phyloP scores from a whole-genome alignment of 306 rosid genomes.

The Carpinus viminea region DNA sequence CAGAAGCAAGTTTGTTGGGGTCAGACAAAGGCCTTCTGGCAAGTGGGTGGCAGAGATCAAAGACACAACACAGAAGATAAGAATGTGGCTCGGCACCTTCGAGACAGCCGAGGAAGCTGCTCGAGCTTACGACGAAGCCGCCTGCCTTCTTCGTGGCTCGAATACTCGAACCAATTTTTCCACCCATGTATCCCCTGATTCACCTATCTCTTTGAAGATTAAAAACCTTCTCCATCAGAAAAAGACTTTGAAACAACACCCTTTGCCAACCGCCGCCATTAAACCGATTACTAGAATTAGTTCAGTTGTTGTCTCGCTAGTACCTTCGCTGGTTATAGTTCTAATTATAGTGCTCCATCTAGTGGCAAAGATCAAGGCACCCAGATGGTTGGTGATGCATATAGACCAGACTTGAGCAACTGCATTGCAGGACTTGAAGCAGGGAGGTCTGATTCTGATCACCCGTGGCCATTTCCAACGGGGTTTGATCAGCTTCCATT shows the following conservation, averaged over 20 bases:
- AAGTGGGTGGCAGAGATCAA: constrained; percentile 96
- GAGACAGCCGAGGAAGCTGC: constrained; percentile 84
- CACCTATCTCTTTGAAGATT: constrained; percentile 66
- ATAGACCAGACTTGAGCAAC: constrained; percentile 50
- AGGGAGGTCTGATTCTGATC: constrained; percentile 27
- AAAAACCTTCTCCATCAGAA: constrained; percentile 59
- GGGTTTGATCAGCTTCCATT: constrained; percentile 36
- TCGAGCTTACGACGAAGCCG: constrained; percentile 84
- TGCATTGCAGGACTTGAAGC: constrained; percentile 32
- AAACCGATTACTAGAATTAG: constrained; percentile 20
- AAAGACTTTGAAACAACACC: constrained; percentile 31
- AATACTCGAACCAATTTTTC: constrained; percentile 77
- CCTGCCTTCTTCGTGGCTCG: constrained; percentile 68
- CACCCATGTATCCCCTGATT: constrained; percentile 32
- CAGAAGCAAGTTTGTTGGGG: constrained; percentile 67
- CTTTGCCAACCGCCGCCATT: constrained; percentile 10
- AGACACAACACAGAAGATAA: constrained; percentile 75
- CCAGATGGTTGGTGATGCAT: constrained; percentile 39
- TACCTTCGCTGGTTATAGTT: not conserved
- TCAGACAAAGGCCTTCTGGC: constrained; percentile 86
- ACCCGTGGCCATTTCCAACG: constrained; percentile 42
- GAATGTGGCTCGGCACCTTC: constrained; percentile 90
- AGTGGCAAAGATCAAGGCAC: constrained; percentile 12
- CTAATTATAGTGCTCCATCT: not conserved
- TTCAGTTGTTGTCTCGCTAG: not conserved